A percentile compares a stretch with the other conserved stretches of the same genome.
Conservation (phyloP, 805 yeast species). For the Starmerella riodocensis region DNA sequence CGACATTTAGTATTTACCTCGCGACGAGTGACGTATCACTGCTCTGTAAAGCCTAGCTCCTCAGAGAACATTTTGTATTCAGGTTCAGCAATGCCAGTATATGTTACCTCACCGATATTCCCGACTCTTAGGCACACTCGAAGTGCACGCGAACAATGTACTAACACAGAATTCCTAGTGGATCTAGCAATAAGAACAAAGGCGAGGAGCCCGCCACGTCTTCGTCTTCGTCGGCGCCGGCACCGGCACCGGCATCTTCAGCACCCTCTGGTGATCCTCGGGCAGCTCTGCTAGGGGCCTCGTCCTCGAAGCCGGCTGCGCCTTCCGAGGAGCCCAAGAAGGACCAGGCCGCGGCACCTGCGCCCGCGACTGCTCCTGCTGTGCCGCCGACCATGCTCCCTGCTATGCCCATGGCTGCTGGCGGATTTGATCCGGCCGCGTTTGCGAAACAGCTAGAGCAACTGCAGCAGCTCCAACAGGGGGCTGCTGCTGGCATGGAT, state of each 20-base stretch:
- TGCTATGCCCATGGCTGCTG: slow-evolving; percentile 12
- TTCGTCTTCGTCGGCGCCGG: too few relatives aligned
- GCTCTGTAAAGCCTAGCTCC: slow-evolving; percentile 4
- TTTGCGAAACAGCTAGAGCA: slow-evolving; percentile 22
- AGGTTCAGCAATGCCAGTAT: neutral
- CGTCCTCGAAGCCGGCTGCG: neutral
- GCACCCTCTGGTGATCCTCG: slow-evolving; percentile 4
- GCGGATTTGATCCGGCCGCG: slow-evolving; percentile 20
- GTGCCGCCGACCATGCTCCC: slow-evolving; percentile 16
- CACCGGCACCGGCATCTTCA: neutral
- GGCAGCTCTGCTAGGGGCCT: slow-evolving; percentile 1
- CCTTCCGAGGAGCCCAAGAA: neutral
- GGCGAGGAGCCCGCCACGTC: too few relatives aligned
- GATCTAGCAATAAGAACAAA: slow-evolving; percentile 24
- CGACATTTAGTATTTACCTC: slow-evolving; percentile 52
- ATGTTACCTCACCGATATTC: neutral
- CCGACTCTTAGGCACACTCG: neutral
- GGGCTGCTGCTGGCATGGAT: neutral
- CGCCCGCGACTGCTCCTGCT: slow-evolving; percentile 10
- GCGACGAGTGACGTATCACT: slow-evolving; percentile 1
- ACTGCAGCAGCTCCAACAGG: slow-evolving; percentile 21
- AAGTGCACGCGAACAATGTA: slow-evolving; percentile 20
- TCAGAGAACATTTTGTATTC: too few relatives aligned
- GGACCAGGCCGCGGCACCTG: slow-evolving; percentile 1
- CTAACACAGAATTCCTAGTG: slow-evolving; percentile 22